Evolutionary conservation across 257 asterid species (phyloP), one percentile per base, ranked within the genome.

Genomic region (Solanum chaucha): DNA sequence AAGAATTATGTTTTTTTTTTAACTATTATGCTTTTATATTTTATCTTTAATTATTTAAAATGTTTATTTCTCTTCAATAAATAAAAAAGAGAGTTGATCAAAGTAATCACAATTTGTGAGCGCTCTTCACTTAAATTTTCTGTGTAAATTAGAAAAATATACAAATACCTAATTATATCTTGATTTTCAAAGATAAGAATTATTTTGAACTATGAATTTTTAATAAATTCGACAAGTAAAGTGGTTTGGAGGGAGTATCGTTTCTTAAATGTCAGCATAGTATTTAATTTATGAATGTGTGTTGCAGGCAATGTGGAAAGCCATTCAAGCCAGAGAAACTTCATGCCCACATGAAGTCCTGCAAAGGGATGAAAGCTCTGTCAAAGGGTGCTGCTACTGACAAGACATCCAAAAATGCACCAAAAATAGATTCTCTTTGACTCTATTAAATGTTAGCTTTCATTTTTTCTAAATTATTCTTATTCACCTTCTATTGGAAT

Each of bases 241-340:
- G 14, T 59, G 6, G 0, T 59, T 59, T 0, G 26, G 26, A 59
- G 28, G 68, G 30, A 61, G 14, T 22, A 0, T n/a, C 28, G 2
- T 10, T 61, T 61, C 1, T 2, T 9, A 10, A 22, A n/a, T 20
- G 6, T 51, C 14, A 41, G 13, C 65, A 2, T 36, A 26, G 30
- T 70, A 71, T 17, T 80, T 80, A 80, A 80, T 15, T 48, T 28
- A 28, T 81, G 24, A 46, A 6, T 11, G 44, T 59, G 78, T 59
- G 78, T 3, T 87, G 88, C 92, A 95, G 98, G 84, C 98, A 95
- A 90, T 95, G 98, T 73, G 93, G 94, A 88, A 95, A 95, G 92
- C 92, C 92, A 77, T 95, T 97, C 93, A 94, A 94, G 90, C 98
- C 98, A 34, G 98, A 94, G 91, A 94, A 94, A 89, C 90, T 97